Evolutionary conservation across 1,284 basidiomycete genomes (phyloP), one percentile per base, ranked within the genome.

Genomic region (Vanrija humicola): DNA sequence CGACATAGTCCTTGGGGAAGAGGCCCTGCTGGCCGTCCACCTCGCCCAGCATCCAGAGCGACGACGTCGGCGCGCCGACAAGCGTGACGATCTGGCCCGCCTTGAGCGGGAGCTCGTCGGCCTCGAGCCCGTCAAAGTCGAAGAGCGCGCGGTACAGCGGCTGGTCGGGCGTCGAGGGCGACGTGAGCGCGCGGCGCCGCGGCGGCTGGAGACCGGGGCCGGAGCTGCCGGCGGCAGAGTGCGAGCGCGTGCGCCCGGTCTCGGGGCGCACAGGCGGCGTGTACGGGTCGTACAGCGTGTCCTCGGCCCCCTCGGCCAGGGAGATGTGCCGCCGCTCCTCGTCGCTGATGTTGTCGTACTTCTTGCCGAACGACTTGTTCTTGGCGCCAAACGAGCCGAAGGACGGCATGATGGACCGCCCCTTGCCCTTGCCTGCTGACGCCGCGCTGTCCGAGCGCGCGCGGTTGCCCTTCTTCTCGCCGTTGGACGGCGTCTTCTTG

Each of bases 21-120:
- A 91, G 68, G 8, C 89, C 89, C 43, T 81, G 83, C 63, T 79
- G 79, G 15, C 87, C 87, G 26, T 85, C 68, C 14, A 50, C 64
- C 70, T 88, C 84, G 14, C 89, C 89, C 77, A 90, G 83, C 85
- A 87, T 90, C 90, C 90, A 93, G 53, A 84, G 88, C 55, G 87
- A 86, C 38, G 88, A 78, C 0, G 90, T 86, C 70, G 90, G 87
- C 39, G 83, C 84, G 23, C 88, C 67, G 18, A 91, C 85, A 2
- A 34, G 34, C 18, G 81, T 72, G 54, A 93, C 86, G 61, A 88
- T 83, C 47, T 87, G 85, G 0, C 89, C 90, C 7, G 79, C 77
- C 54, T 77, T 81, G 75, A 92, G 86, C 34, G 81, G 81, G 43
- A 93, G 78, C 72, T 92, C 90, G 64, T 91, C 89, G 1, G 56